Evolutionary conservation across 768 basidiomycete genomes (phyloP).

Genomic region (Trametopsis cervina): DNA sequence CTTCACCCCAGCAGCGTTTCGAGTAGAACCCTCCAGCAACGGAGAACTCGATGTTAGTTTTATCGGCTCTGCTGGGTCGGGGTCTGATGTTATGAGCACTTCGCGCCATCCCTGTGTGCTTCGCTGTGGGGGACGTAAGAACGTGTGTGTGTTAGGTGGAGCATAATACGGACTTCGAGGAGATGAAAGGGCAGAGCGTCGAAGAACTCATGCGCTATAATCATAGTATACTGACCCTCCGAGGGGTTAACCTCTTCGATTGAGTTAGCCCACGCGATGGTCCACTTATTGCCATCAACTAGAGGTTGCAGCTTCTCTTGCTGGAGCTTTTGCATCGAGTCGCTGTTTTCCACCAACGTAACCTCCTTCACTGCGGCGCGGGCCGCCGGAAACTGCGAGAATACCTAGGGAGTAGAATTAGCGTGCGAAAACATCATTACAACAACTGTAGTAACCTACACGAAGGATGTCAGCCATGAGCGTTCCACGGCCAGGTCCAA

Average conservation of each 20-base stretch:
- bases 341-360: slow-evolving; percentile 79
- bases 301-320: slow-evolving; percentile 36
- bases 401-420: slow-evolving; percentile 32
- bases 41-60: slow-evolving; percentile 15
- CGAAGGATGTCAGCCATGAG: slow-evolving; percentile 85
- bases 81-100: slow-evolving; percentile 53
- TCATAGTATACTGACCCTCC: slow-evolving; percentile 61
- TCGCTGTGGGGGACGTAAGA: slow-evolving; percentile 41
- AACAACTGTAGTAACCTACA: slow-evolving; percentile 38
- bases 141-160: background rate
- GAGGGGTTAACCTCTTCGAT: slow-evolving; percentile 57
- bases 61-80: slow-evolving; percentile 32
- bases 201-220: slow-evolving; percentile 96
- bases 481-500: slow-evolving; percentile 92
- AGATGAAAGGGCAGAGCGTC: slow-evolving; percentile 92
- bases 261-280: slow-evolving; percentile 65
- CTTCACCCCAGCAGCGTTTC: background rate
- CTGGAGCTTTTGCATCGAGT: slow-evolving; percentile 59
- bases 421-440: background rate
- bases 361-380: slow-evolving; percentile 36
- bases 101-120: slow-evolving; percentile 79
- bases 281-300: slow-evolving; percentile 25
- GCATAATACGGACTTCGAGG: slow-evolving; percentile 52
- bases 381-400: slow-evolving; percentile 39
- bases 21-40: background rate